These are phyloP conservation scores for Penicillium parvum DNA, from an alignment of 495 filamentous ascomycete genomes.

Conservation along the genomic window DNA sequence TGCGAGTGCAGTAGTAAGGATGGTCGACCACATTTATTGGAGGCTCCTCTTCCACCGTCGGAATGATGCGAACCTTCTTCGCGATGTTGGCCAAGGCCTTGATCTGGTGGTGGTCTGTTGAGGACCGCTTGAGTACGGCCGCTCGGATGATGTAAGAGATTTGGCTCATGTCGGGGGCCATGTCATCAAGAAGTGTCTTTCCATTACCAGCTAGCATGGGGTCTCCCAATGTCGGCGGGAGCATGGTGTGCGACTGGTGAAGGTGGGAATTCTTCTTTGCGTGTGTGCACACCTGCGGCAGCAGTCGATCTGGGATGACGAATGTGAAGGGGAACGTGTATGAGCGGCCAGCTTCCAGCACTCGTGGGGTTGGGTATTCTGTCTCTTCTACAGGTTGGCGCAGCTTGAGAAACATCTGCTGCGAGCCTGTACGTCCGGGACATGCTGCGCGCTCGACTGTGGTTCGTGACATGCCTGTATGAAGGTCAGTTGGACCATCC, in stretches of 20 bases:
- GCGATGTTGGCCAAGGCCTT: constrained; percentile 46
- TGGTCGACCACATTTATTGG: constrained; percentile 61
- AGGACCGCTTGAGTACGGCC: constrained; percentile 37
- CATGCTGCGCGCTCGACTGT: constrained; percentile 49
- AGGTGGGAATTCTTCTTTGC: constrained; percentile 52
- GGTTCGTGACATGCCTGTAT: constrained; percentile 43
- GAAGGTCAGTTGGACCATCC: constrained; percentile 3
- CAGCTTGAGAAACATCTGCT: constrained; percentile 71
- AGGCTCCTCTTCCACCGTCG: constrained; percentile 66
- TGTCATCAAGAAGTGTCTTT: constrained; percentile 62
- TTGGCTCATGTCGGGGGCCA: constrained; percentile 74
- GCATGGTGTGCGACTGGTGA: constrained; percentile 64
- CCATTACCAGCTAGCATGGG: constrained; percentile 50
- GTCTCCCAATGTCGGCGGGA: constrained; percentile 80
- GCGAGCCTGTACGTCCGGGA: constrained; percentile 48
- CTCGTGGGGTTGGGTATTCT: constrained; percentile 63
- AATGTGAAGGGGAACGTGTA: constrained; percentile 86
- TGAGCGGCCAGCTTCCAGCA: constrained; percentile 59
- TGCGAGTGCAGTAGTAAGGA: constrained; percentile 61
- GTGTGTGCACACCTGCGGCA: constrained; percentile 60
- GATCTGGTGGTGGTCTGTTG: constrained; percentile 12
- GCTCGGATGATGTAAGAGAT: constrained; percentile 72
- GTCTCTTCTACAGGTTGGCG: constrained; percentile 70
- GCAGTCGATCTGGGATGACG: constrained; percentile 70
- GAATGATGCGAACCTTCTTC: constrained; percentile 73